Percentiles rank a stretch among this genome's conserved stretches.
phyloP scores from a whole-genome alignment of 345 rosid genomes.

The Heritiera littoralis region DNA sequence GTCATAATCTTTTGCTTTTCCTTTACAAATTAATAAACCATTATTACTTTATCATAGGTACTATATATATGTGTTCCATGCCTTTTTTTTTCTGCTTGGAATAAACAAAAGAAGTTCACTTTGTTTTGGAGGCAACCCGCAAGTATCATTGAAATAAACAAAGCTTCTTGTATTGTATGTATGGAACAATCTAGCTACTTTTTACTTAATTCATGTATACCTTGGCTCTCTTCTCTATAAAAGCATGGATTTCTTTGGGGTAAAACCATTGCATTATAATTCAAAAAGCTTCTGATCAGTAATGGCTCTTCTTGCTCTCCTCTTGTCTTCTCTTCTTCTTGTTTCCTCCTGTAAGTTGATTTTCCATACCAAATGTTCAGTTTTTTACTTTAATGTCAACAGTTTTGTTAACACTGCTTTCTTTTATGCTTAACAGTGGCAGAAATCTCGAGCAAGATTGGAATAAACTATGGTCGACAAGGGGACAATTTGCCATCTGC shows the following conservation, averaged over 20 bases:
- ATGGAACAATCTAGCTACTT: constrained; percentile 5
- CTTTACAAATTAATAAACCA: neutral
- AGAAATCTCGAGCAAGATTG: constrained; percentile 51
- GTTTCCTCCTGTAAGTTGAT: neutral
- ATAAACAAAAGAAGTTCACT: constrained; percentile 19
- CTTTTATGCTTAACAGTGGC: constrained; percentile 37
- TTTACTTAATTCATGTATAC: neutral
- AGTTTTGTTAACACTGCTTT: neutral
- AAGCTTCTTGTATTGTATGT: neutral
- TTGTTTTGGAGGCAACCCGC: neutral
- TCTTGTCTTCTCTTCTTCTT: neutral
- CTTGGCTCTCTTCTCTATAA: neutral
- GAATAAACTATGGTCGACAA: constrained; percentile 81
- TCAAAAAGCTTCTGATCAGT: neutral
- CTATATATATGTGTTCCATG: neutral
- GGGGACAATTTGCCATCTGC: constrained; percentile 75
- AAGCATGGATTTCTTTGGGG: neutral
- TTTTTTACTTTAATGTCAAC: neutral
- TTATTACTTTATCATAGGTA: neutral
- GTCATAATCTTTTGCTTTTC: constrained; percentile 15
- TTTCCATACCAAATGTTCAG: neutral
- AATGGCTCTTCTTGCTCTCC: constrained; percentile 20
- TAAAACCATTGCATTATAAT: neutral
- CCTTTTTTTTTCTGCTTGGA: constrained; percentile 3
- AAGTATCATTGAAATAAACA: neutral